These are phyloP conservation scores for Syncephalastrum contaminatum DNA, from an alignment of 371 early-diverging fungal genomes.

Conservation along the genomic window DNA sequence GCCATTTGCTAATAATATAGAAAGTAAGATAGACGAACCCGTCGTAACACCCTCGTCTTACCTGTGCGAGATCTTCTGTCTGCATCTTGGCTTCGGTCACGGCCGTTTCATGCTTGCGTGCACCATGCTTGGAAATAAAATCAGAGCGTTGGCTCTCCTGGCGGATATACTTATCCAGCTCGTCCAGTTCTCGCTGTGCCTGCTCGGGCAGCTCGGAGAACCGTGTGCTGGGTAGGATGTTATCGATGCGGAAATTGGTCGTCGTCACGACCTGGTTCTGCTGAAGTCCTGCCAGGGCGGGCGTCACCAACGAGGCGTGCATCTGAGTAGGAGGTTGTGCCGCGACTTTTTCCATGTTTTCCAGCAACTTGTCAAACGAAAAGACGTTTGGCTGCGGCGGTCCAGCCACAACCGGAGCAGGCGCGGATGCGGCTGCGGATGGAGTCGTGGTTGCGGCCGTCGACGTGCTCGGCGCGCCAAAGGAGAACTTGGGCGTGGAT, in stretches of 20 bases:
- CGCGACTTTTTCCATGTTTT: conserved; percentile 25
- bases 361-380: conserved; percentile 30
- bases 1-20: conserved; percentile 32
- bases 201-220: conserved; percentile 45
- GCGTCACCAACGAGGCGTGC: conserved; percentile 30
- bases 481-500: conserved; percentile 11
- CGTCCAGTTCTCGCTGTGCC: conserved; percentile 44
- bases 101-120: conserved; percentile 27
- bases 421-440: conserved; percentile 5
- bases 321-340: conserved; percentile 31
- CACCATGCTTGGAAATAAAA: conserved; percentile 31
- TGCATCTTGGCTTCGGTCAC: conserved; percentile 26
- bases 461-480: conserved; percentile 10
- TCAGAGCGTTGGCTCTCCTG: conserved; percentile 37
- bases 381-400: conserved; percentile 29
- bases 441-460: conserved; percentile 7
- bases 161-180: conserved; percentile 38
- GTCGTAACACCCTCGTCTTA: conserved; percentile 13
- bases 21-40: no score
- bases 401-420: conserved; percentile 3
- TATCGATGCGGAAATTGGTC: conserved; percentile 46
- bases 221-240: conserved; percentile 34
- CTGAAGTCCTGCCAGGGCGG: conserved; percentile 25
- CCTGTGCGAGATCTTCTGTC: conserved; percentile 32
- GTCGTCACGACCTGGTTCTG: conserved; percentile 34